A percentile compares a stretch with the other conserved stretches of the same genome.
phyloP scores from a whole-genome alignment of 2,329 filamentous ascomycete genomes.

The Cercospora beticola region DNA sequence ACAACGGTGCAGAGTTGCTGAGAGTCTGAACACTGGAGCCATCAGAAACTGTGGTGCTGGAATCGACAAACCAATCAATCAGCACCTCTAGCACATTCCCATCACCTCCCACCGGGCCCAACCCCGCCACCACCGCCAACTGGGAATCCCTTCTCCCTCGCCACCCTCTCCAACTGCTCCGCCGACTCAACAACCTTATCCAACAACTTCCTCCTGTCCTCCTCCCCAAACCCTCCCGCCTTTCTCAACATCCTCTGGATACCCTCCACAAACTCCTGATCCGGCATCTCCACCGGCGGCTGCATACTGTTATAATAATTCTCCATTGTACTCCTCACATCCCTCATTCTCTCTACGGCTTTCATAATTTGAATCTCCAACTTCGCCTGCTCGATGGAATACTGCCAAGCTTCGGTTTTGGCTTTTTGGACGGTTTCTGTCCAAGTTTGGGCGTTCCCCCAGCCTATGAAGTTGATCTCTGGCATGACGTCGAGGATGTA shows the following conservation, averaged over 20 bases:
- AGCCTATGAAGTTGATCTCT: background rate
- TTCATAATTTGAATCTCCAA: background rate
- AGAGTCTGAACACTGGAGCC: too few relatives aligned
- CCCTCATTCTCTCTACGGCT: background rate
- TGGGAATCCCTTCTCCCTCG: background rate
- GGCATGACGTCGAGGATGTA: background rate
- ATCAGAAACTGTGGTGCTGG: too few relatives aligned
- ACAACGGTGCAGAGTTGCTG: too few relatives aligned
- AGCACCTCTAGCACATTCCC: too few relatives aligned
- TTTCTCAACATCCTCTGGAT: background rate
- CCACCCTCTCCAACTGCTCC: background rate
- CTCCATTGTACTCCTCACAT: background rate
- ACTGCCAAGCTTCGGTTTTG: background rate
- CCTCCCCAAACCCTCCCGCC: background rate
- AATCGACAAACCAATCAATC: too few relatives aligned
- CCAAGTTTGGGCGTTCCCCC: background rate
- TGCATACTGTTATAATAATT: background rate
- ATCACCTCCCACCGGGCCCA: too few relatives aligned
- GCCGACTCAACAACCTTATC: background rate
- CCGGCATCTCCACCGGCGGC: background rate
- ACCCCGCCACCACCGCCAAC: background rate
- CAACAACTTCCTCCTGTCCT: background rate
- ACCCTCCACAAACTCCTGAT: background rate
- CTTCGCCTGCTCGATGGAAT: background rate
- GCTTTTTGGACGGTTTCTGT: background rate